Evolutionary conservation across 495 filamentous ascomycete species (phyloP).

Genomic region (Hypoxylon subgilvum): DNA sequence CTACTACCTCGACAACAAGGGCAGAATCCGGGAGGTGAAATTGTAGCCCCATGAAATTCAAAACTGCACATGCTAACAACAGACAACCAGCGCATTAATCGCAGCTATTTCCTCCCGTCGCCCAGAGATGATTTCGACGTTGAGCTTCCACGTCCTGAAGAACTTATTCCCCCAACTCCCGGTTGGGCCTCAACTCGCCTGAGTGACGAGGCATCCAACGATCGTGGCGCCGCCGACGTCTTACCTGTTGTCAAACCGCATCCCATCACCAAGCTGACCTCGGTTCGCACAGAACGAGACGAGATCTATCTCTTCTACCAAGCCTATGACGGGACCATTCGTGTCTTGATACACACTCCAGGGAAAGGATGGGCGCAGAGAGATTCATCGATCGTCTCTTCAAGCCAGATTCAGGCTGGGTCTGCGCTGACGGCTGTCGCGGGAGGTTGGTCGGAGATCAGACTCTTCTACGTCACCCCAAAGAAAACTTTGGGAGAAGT

Average conservation of each 20-base stretch:
- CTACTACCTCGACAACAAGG: slow-evolving; percentile 6
- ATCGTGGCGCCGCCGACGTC: neutral
- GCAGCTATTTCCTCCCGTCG: slow-evolving; percentile 1
- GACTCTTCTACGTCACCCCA: slow-evolving; percentile 6
- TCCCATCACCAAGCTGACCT: slow-evolving; percentile 3
- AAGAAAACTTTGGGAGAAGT: neutral
- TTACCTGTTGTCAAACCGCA: neutral
- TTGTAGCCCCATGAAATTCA: neutral
- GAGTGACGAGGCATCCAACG: neutral
- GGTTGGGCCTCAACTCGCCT: slow-evolving; percentile 7
- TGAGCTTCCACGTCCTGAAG: neutral
- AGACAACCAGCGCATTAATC: neutral
- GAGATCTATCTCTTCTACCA: slow-evolving; percentile 13
- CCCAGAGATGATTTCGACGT: neutral
- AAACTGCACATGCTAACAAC: neutral
- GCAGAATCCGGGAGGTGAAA: slow-evolving; percentile 1
- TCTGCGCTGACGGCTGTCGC: slow-evolving; percentile 1
- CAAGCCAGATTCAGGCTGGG: neutral
- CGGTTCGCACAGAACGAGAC: neutral
- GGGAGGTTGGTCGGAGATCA: neutral
- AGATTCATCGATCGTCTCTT: neutral
- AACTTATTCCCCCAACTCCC: neutral
- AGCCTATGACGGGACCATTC: neutral
- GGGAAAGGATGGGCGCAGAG: neutral
- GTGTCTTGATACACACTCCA: neutral